A percentile compares a stretch with the other conserved stretches of the same genome.
Conservation (phyloP, 2,329 filamentous ascomycete species). For the Colletotrichum acutatum region DNA sequence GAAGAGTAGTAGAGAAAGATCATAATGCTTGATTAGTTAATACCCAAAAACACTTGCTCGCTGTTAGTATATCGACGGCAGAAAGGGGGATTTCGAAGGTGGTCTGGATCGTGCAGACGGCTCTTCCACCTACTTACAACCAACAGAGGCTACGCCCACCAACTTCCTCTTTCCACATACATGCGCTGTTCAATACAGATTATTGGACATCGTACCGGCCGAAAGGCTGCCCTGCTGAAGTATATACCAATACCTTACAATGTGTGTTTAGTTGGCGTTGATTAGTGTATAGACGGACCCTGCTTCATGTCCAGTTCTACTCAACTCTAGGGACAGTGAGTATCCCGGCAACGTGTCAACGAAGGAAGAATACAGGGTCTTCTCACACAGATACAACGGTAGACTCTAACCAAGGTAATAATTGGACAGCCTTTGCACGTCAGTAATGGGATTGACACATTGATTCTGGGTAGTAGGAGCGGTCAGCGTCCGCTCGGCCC, state of each 20-base stretch:
- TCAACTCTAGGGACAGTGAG: neutral
- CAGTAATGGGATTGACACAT: neutral
- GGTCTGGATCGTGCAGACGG: too few species aligned
- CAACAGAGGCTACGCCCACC: too few species aligned
- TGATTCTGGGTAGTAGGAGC: neutral
- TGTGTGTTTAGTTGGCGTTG: neutral
- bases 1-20: neutral
- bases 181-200: too few species aligned
- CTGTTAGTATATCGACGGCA: too few species aligned
- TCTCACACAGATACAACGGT: neutral
- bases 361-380: neutral
- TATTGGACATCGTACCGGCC: too few species aligned
- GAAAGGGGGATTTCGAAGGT: too few species aligned
- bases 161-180: too few species aligned
- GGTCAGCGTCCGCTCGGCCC: neutral
- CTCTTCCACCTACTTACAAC: too few species aligned
- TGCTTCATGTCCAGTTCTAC: neutral
- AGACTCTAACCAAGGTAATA: neutral
- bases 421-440: neutral
- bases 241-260: too few species aligned
- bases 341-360: too few species aligned
- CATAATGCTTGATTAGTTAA: neutral
- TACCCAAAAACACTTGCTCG: too few species aligned
- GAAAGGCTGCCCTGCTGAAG: too few species aligned
- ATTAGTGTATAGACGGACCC: neutral